Percentiles rank a stretch among this genome's conserved stretches.
Conservation (phyloP, 208 protist genomes). For the Leishmania lainsoni region DNA sequence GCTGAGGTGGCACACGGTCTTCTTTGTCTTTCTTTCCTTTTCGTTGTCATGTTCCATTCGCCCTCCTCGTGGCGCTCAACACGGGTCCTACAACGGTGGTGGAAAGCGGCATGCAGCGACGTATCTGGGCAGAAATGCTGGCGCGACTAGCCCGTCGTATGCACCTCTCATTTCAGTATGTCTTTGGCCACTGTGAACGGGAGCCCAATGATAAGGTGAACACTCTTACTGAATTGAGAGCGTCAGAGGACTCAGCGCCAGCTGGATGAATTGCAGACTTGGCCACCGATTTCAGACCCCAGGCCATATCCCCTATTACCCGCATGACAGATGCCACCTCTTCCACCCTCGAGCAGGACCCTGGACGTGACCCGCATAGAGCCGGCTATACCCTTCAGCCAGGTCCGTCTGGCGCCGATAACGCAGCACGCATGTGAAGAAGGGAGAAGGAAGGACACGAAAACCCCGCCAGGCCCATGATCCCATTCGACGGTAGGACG, state of each 20-base stretch:
- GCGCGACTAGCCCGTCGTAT: background rate
- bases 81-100: background rate
- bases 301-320: background rate
- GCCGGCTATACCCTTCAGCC: background rate
- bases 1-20: background rate
- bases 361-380: background rate
- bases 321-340: background rate
- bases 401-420: background rate
- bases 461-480: background rate
- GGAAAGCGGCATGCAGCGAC: background rate
- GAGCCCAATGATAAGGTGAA: background rate
- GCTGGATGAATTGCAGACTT: background rate
- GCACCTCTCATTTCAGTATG: background rate
- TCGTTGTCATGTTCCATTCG: background rate
- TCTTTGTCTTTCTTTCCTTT: background rate
- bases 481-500: background rate
- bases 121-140: background rate
- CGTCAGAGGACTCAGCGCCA: background rate
- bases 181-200: background rate
- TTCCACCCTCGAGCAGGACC: background rate
- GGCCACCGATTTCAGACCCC: background rate
- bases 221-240: background rate
- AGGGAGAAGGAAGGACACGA: background rate
- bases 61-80: background rate
- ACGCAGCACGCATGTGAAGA: background rate